phyloP scores from a whole-genome alignment of 73 alveolate species.

The Blepharisma stoltei region DNA sequence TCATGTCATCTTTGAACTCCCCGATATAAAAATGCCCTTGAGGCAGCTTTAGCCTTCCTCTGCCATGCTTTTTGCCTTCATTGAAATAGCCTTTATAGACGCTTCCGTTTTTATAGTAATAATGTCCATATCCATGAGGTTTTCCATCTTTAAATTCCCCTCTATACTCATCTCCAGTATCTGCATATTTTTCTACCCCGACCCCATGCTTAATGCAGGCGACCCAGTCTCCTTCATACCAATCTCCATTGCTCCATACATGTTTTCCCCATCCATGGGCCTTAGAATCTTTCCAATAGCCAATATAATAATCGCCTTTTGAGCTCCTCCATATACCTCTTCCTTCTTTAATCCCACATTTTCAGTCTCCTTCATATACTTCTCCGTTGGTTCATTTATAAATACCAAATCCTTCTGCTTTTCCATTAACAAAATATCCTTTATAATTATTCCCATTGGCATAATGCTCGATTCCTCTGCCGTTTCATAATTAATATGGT shows the following conservation, averaged over 20 bases:
- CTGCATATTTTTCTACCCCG: conserved; percentile 34
- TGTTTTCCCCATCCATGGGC: conserved; percentile 81
- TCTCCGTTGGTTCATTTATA: conserved; percentile 56
- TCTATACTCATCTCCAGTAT: conserved; percentile 44
- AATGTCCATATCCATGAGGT: conserved; percentile 43
- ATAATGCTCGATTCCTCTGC: conserved; percentile 57
- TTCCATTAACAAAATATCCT: conserved; percentile 28
- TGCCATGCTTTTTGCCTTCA: conserved; percentile 50
- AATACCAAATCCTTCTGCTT: conserved; percentile 61
- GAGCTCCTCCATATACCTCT: conserved; percentile 31
- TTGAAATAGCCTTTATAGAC: conserved; percentile 43
- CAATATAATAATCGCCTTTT: conserved; percentile 44
- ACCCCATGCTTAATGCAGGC: background rate
- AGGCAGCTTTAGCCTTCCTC: conserved; percentile 25
- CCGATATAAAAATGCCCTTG: conserved; percentile 47
- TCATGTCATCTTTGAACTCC: conserved; percentile 45
- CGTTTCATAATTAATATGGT: too few relatives aligned
- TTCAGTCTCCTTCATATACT: conserved; percentile 45
- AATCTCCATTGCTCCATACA: conserved; percentile 27
- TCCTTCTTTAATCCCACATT: conserved; percentile 36
- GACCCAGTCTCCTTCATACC: conserved; percentile 29
- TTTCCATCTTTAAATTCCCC: conserved; percentile 42
- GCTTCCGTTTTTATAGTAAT: conserved; percentile 46
- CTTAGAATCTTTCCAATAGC: conserved; percentile 51
- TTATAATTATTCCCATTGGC: conserved; percentile 26